A percentile compares a stretch with the other conserved stretches of the same genome.
Evolutionary conservation across 2,329 filamentous ascomycete genomes (phyloP).

Genomic region (Penicillium sp.): DNA sequence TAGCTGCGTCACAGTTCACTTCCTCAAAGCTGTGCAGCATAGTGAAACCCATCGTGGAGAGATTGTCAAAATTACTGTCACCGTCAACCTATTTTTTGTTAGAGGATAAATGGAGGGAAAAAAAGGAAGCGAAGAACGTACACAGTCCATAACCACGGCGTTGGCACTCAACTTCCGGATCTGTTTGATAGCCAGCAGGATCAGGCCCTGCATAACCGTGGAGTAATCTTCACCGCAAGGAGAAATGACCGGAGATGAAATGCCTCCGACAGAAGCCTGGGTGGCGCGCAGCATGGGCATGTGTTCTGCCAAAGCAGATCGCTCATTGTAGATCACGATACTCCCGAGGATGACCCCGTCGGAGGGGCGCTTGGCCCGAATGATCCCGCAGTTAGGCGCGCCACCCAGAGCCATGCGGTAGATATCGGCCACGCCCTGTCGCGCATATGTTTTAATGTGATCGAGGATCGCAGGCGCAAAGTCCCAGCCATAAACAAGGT

Average conservation of each 20-base stretch:
- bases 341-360: slow-evolving; percentile 72
- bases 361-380: slow-evolving; percentile 71
- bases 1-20: slow-evolving; percentile 66
- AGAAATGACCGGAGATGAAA: slow-evolving; percentile 76
- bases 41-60: slow-evolving; percentile 77
- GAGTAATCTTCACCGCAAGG: slow-evolving; percentile 67
- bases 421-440: slow-evolving; percentile 75
- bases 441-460: slow-evolving; percentile 71
- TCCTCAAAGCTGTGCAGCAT: slow-evolving; percentile 80
- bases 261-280: slow-evolving; percentile 64
- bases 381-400: slow-evolving; percentile 72
- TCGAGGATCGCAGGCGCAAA: slow-evolving; percentile 71
- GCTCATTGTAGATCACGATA: slow-evolving; percentile 73
- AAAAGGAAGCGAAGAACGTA: slow-evolving; percentile 48
- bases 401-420: slow-evolving; percentile 75
- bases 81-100: slow-evolving; percentile 59
- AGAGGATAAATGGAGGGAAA: background rate
- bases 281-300: slow-evolving; percentile 66
- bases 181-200: slow-evolving; percentile 77
- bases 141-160: slow-evolving; percentile 76
- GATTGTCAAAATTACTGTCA: slow-evolving; percentile 70
- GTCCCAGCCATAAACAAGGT: slow-evolving; percentile 77
- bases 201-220: slow-evolving; percentile 73
- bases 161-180: slow-evolving; percentile 75
- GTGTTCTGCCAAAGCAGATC: slow-evolving; percentile 66